Evolutionary conservation across 306 rosid species (phyloP).

Genomic region (cucumber (Cucumis sativus)): DNA sequence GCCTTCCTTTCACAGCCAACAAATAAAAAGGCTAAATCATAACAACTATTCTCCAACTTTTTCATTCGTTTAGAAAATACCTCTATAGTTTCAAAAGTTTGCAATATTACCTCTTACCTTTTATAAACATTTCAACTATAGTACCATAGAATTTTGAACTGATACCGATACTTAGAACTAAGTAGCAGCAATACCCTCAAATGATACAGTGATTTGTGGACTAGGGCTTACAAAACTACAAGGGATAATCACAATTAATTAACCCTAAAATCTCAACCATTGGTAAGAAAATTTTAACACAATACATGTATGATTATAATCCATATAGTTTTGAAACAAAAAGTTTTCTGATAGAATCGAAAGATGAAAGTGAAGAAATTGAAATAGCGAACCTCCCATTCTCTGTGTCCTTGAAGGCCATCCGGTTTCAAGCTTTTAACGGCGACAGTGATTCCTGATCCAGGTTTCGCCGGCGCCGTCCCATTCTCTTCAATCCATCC

Average conservation of each 20-base stretch:
- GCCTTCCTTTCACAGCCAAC: background rate
- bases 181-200: too few species aligned
- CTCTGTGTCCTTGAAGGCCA: conserved; percentile 97
- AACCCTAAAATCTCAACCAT: background rate
- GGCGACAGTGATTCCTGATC: conserved; percentile 82
- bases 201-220: too few species aligned
- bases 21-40: background rate
- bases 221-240: background rate
- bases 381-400: conserved; percentile 87
- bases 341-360: background rate
- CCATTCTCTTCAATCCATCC: conserved; percentile 98
- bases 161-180: too few species aligned
- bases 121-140: too few species aligned
- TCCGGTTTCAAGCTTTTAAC: conserved; percentile 93
- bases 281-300: background rate
- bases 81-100: background rate
- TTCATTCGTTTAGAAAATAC: background rate
- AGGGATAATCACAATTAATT: background rate
- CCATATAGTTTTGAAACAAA: background rate
- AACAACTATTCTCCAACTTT: too few species aligned
- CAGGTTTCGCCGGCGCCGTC: conserved; percentile 92
- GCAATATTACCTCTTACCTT: background rate
- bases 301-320: background rate
- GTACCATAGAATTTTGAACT: too few species aligned
- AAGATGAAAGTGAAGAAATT: background rate